phyloP scores from a whole-genome alignment of 2,329 filamentous ascomycete genomes.

The Cephalotrichum gorgonifer region DNA sequence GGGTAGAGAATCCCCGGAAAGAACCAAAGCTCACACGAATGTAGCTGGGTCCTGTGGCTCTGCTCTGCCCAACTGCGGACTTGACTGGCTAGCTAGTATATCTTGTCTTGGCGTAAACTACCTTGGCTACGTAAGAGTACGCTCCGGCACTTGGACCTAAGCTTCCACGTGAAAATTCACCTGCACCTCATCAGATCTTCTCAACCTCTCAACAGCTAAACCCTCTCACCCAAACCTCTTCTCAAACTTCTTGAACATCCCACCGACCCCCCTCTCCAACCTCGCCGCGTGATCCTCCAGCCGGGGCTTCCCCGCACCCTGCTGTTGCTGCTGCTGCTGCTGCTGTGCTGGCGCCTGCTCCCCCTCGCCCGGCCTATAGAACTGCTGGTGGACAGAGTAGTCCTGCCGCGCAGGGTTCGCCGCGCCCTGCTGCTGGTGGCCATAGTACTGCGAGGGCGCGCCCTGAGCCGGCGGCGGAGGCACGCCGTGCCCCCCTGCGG shows the following conservation, averaged over 20 bases:
- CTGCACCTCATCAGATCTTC: too few relatives aligned
- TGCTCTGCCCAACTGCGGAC: too few relatives aligned
- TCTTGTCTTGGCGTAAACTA: too few relatives aligned
- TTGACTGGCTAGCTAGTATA: too few relatives aligned
- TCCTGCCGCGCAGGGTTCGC: slow-evolving; percentile 22
- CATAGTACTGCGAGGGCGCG: slow-evolving; percentile 43
- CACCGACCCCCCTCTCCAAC: slow-evolving; percentile 59
- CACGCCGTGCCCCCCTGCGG: slow-evolving; percentile 9
- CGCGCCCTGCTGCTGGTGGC: slow-evolving; percentile 13
- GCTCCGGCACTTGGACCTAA: too few relatives aligned
- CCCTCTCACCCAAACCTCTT: slow-evolving; percentile 52
- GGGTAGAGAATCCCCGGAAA: too few relatives aligned
- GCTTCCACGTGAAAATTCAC: too few relatives aligned
- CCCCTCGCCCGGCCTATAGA: slow-evolving; percentile 57
- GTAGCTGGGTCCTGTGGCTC: too few relatives aligned
- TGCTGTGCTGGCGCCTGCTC: slow-evolving; percentile 42
- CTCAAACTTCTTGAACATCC: slow-evolving; percentile 69
- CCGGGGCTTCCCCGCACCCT: slow-evolving; percentile 27
- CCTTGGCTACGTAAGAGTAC: too few relatives aligned
- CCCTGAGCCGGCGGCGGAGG: slow-evolving; percentile 33
- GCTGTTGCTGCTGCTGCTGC: too few relatives aligned
- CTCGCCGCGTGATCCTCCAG: slow-evolving; percentile 56
- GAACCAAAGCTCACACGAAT: too few relatives aligned
- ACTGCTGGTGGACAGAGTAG: slow-evolving; percentile 56
- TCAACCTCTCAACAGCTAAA: neutral